phyloP scores from a whole-genome alignment of 805 yeast genomes.

The Kazachstania kunashirensis region DNA sequence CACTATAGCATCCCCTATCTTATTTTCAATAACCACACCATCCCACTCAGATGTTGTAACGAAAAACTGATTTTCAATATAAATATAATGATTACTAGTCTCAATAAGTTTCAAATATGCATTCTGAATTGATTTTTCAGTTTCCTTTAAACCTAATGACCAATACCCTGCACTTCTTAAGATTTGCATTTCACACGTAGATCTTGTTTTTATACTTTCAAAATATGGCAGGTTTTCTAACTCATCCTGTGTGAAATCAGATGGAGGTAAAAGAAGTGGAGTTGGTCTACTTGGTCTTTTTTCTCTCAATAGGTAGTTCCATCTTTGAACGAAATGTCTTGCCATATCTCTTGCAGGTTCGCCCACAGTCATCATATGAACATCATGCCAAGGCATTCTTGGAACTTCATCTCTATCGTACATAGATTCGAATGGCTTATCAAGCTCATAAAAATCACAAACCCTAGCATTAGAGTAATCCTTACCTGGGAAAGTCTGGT shows the following conservation, averaged over 20 bases:
- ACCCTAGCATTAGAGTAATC: slow-evolving; percentile 95
- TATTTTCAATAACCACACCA: slow-evolving; percentile 73
- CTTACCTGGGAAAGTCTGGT: slow-evolving; percentile 82
- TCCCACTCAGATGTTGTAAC: slow-evolving; percentile 81
- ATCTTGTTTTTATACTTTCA: slow-evolving; percentile 39
- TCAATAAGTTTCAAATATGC: slow-evolving; percentile 89
- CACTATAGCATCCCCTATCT: slow-evolving; percentile 91
- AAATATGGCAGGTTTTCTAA: slow-evolving; percentile 41
- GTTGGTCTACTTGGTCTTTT: slow-evolving; percentile 92
- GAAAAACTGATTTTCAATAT: slow-evolving; percentile 93
- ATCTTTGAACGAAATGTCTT: slow-evolving; percentile 92
- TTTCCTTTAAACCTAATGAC: slow-evolving; percentile 82
- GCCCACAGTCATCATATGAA: slow-evolving; percentile 91
- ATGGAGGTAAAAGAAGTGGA: slow-evolving; percentile 85
- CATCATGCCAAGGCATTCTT: slow-evolving; percentile 99
- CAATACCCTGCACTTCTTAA: slow-evolving; percentile 84
- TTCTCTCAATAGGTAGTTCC: slow-evolving; percentile 89
- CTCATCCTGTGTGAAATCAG: slow-evolving; percentile 72
- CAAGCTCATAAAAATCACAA: slow-evolving; percentile 71
- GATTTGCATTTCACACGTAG: slow-evolving; percentile 87
- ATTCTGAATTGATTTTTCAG: slow-evolving; percentile 82
- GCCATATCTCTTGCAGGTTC: slow-evolving; percentile 88
- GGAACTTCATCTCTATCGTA: slow-evolving; percentile 74
- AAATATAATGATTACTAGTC: slow-evolving; percentile 83
- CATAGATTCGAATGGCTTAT: slow-evolving; percentile 85